A percentile compares a stretch with the other conserved stretches of the same genome.
Conservation (phyloP, 176 grass and related monocot genomes). For the Zoysia pacifica region DNA sequence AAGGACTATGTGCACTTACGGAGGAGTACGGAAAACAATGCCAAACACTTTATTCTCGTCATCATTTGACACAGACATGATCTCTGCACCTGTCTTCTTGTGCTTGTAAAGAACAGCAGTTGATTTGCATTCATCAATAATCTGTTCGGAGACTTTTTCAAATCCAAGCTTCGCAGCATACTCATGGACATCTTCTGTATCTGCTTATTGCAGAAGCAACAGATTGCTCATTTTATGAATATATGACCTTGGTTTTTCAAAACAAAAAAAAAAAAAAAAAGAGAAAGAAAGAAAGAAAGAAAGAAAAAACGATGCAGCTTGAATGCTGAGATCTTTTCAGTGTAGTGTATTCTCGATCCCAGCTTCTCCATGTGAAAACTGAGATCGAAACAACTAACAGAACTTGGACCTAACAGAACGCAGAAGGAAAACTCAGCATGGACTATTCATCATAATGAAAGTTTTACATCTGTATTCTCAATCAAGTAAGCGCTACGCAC, state of each 20-base stretch:
- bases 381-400: neutral
- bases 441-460: constrained; percentile 6
- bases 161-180: constrained; percentile 79
- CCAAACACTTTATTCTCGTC: constrained; percentile 98
- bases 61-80: constrained; percentile 89
- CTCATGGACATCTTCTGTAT: constrained; percentile 70
- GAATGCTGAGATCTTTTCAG: neutral
- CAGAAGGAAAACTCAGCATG: constrained; percentile 4
- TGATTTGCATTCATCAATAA: constrained; percentile 95
- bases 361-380: neutral
- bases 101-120: constrained; percentile 86
- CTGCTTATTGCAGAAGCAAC: constrained; percentile 46
- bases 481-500: constrained; percentile 21
- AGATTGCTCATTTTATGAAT: constrained; percentile 28
- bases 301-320: too few relatives aligned
- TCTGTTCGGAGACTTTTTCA: constrained; percentile 83
- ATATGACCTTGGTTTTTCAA: neutral
- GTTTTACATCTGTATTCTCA: neutral
- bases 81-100: constrained; percentile 89
- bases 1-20: constrained; percentile 62
- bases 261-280: neutral
- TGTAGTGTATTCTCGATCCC: neutral
- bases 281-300: too few relatives aligned
- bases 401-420: neutral
- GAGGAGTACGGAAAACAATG: constrained; percentile 96